Percentiles rank a stretch among this genome's conserved stretches.
Conservation (phyloP, 495 filamentous ascomycete genomes). For the Penicillium tannophilum region DNA sequence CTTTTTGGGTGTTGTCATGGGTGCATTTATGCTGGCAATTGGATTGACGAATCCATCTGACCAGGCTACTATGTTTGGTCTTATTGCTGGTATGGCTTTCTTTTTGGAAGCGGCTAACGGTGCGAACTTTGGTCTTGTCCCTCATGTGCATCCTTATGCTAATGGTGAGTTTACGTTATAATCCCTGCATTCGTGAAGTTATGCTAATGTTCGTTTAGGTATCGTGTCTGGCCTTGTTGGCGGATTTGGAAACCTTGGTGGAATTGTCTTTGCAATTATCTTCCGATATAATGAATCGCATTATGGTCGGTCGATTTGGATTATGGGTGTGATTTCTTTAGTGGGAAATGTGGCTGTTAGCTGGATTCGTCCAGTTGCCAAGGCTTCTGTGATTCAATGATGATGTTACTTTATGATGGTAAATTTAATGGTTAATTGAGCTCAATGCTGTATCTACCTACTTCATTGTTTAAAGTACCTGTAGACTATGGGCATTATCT, state of each 20-base stretch:
- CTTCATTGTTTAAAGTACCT: neutral
- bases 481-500: conserved; percentile 8
- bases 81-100: conserved; percentile 72
- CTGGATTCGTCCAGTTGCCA: conserved; percentile 74
- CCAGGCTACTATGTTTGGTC: conserved; percentile 70
- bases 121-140: conserved; percentile 81
- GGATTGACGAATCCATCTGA: conserved; percentile 63
- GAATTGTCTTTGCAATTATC: conserved; percentile 82
- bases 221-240: conserved; percentile 78
- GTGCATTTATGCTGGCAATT: conserved; percentile 69
- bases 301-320: conserved; percentile 75
- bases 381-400: conserved; percentile 22
- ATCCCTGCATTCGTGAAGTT: neutral
- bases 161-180: conserved; percentile 52
- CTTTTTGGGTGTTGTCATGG: conserved; percentile 62
- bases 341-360: conserved; percentile 63
- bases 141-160: conserved; percentile 78
- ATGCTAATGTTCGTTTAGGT: conserved; percentile 37
- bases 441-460: neutral
- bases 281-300: conserved; percentile 73
- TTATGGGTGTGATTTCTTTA: conserved; percentile 77
- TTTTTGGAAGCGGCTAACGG: conserved; percentile 87
- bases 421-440: neutral
- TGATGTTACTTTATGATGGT: conserved; percentile 3
- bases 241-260: conserved; percentile 80